Conservation (phyloP, 1,284 basidiomycete genomes). For the Porogramme epimiltina region DNA sequence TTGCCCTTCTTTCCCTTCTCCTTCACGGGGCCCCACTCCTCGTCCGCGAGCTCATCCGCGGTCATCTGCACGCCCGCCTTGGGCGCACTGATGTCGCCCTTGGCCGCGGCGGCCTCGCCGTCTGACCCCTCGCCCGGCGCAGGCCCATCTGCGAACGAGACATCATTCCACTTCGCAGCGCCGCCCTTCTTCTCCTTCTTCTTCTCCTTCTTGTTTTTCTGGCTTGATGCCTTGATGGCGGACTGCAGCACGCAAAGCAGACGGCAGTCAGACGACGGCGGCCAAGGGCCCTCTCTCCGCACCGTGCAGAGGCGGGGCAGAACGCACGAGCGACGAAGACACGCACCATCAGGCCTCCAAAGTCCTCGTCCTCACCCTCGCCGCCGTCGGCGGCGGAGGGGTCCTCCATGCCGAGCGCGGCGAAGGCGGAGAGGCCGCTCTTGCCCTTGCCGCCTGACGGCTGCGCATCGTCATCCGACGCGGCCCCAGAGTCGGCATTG, state of each 20-base stretch:
- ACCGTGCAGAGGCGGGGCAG: too few species aligned
- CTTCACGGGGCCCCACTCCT: conserved; percentile 65
- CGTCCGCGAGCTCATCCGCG: conserved; percentile 67
- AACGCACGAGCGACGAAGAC: too few species aligned
- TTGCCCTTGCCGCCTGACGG: conserved; percentile 28
- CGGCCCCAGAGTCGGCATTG: conserved; percentile 39
- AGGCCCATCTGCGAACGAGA: conserved; percentile 37
- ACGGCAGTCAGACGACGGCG: background rate
- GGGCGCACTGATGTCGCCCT: conserved; percentile 37
- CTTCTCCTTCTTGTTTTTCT: conserved; percentile 67
- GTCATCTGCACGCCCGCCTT: conserved; percentile 52
- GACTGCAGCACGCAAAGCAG: conserved; percentile 25
- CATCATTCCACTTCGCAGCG: conserved; percentile 51
- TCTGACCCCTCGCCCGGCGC: conserved; percentile 37
- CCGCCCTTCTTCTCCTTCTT: conserved; percentile 60
- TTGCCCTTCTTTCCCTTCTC: conserved; percentile 57
- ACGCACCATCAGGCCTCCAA: conserved; percentile 84
- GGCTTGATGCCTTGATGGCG: conserved; percentile 52
- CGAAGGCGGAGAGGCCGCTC: conserved; percentile 51
- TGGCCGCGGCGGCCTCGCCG: conserved; percentile 35
- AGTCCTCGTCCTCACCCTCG: conserved; percentile 73
- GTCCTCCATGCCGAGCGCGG: conserved; percentile 48
- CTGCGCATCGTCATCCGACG: conserved; percentile 43
- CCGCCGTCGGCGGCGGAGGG: conserved; percentile 41
- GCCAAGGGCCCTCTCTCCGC: too few species aligned